Conservation (phyloP, 1,284 basidiomycete species). For the Apiotrichum domesticum region DNA sequence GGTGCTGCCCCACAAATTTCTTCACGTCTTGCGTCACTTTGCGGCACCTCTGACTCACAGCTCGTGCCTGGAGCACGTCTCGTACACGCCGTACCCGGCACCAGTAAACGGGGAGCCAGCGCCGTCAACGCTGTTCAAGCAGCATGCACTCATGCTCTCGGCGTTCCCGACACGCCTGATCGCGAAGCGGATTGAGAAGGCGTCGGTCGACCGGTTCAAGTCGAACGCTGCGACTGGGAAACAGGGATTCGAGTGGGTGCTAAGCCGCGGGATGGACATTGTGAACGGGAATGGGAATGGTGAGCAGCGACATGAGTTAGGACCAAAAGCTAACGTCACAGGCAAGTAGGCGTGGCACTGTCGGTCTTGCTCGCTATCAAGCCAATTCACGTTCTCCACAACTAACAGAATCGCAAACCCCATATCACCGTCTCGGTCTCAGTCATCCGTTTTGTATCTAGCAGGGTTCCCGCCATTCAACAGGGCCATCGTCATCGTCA, state of each 20-base stretch:
- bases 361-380: no score
- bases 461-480: conserved; percentile 3
- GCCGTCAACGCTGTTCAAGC: conserved; percentile 31
- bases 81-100: conserved; percentile 61
- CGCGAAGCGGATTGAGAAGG: conserved; percentile 72
- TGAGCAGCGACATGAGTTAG: background rate
- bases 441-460: background rate
- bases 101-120: conserved; percentile 6
- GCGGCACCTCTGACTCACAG: conserved; percentile 15
- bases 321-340: no score
- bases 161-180: conserved; percentile 69
- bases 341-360: no score
- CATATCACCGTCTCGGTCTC: no score
- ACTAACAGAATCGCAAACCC: background rate
- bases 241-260: conserved; percentile 76
- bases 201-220: conserved; percentile 76
- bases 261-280: conserved; percentile 36
- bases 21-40: no score
- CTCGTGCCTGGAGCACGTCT: conserved; percentile 68
- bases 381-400: no score
- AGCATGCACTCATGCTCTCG: conserved; percentile 37
- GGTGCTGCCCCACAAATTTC: no score
- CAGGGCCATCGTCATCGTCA: conserved; percentile 2
- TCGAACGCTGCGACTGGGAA: conserved; percentile 81
- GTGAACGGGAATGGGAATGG: background rate